These are phyloP conservation scores for Talaromyces trachyspermus DNA, from an alignment of 495 filamentous ascomycete genomes.

Conservation along the genomic window DNA sequence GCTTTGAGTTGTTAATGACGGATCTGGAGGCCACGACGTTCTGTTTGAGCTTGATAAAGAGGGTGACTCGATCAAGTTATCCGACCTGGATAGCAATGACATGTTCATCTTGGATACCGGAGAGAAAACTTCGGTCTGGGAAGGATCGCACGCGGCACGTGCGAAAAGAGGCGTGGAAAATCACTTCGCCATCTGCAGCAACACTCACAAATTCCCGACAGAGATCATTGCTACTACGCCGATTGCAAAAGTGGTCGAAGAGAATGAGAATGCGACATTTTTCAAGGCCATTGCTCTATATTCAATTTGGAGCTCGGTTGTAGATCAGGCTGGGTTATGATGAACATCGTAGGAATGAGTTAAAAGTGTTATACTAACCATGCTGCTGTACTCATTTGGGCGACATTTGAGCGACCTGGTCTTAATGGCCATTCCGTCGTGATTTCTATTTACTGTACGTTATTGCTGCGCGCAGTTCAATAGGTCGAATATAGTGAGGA, in stretches of 20 bases:
- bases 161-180: slow-evolving; percentile 49
- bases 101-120: slow-evolving; percentile 52
- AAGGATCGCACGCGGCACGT: slow-evolving; percentile 50
- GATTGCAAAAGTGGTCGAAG: slow-evolving; percentile 46
- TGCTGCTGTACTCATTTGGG: too few relatives aligned
- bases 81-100: slow-evolving; percentile 47
- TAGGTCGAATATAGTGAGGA: too few relatives aligned
- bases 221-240: slow-evolving; percentile 35
- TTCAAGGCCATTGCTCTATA: slow-evolving; percentile 16
- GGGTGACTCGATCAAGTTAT: slow-evolving; percentile 24
- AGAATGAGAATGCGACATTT: slow-evolving; percentile 46
- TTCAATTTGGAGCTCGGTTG: not conserved
- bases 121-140: slow-evolving; percentile 52
- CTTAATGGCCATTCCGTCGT: too few relatives aligned
- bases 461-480: too few relatives aligned
- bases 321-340: too few relatives aligned
- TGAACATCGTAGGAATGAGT: too few relatives aligned
- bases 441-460: too few relatives aligned
- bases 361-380: too few relatives aligned
- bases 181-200: slow-evolving; percentile 45
- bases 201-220: slow-evolving; percentile 21
- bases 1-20: slow-evolving; percentile 46
- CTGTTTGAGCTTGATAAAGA: slow-evolving; percentile 49
- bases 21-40: slow-evolving; percentile 41
- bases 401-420: too few relatives aligned